Conservation (phyloP, 352 stramenopile genomes). For the Chrysophaeum taylorii region DNA sequence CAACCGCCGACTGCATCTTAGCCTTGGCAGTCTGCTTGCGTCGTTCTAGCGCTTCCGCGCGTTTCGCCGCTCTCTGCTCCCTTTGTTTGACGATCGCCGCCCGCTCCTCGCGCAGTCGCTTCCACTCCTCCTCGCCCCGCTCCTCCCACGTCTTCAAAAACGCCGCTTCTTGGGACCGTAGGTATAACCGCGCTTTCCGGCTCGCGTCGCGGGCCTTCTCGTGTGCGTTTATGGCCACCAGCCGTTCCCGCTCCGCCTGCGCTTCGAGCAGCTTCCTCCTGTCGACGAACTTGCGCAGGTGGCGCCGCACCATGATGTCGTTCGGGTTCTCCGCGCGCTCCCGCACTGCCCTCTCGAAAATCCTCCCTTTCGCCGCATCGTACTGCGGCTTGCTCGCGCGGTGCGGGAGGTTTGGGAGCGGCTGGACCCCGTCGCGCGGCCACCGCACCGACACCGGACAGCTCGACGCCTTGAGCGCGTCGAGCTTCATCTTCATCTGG, state of each 20-base stretch:
- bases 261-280: background rate
- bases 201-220: background rate
- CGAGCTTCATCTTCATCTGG: slow-evolving; percentile 59
- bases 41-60: background rate
- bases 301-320: background rate
- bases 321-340: background rate
- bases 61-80: background rate
- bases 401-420: slow-evolving; percentile 28
- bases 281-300: background rate
- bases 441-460: slow-evolving; percentile 16
- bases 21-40: background rate
- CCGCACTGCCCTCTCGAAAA: slow-evolving; percentile 13
- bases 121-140: slow-evolving; percentile 1
- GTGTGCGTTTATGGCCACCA: background rate
- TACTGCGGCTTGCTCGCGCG: slow-evolving; percentile 25
- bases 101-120: too few relatives aligned
- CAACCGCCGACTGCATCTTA: too few relatives aligned
- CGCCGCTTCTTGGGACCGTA: background rate
- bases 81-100: background rate
- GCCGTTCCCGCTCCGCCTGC: background rate
- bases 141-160: slow-evolving; percentile 4
- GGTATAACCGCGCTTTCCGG: background rate
- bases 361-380: slow-evolving; percentile 2
- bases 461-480: slow-evolving; percentile 21
- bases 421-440: slow-evolving; percentile 16